Base-by-base conservation (phyloP, 2,329 filamentous ascomycete species). In the Hypoxylon sp. region DNA sequence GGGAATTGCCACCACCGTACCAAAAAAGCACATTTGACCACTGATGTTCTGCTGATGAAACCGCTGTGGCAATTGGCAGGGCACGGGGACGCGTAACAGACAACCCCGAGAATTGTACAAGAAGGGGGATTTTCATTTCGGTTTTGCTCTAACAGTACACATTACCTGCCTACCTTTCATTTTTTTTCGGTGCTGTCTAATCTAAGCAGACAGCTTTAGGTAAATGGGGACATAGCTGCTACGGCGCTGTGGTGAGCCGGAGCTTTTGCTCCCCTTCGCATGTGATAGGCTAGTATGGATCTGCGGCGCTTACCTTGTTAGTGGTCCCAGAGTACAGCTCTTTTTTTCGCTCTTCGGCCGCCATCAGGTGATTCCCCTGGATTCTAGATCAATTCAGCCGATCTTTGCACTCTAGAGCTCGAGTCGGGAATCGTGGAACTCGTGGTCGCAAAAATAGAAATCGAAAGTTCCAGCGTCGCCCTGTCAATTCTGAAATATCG, bases 231-330 rank as follows among this genome's bases (percentile, higher is more conserved):
- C 59, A 62, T 61, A 51, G 29, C 19, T 61, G 42, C 47, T 63
- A 42, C 50, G 37, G 59, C 56, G 55, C 56, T 55, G 65, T 71
- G 57, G 56, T 70, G 72, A 72, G 65, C 65, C 74, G 74, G 74
- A 76, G 74, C 72, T 70, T 70, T 69, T 62, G 72, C 74, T 76
- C 74, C 74, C 65, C 44, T 27, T 13, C 8, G 51, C 56, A 59
- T 69, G 60, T 76, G 74, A 76, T 76, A 74, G 74, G 74, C 64
- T 63, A 61, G 29, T 46, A 52, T 31, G 62, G 64, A 52, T 60
- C 70, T 67, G 65, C 64, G 65, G 62, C 67, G 65, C 70, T 70
- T 70, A 70, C 70, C 65, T 46, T 67, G 59, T 68, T 70, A 63
- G 69, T 71, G 51, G 58, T 67, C 57, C 69, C 66, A 67, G 59